Evolutionary conservation across 805 yeast genomes (phyloP), one percentile per base, ranked within the genome.

Genomic region (Wickerhamiella qilinensis): DNA sequence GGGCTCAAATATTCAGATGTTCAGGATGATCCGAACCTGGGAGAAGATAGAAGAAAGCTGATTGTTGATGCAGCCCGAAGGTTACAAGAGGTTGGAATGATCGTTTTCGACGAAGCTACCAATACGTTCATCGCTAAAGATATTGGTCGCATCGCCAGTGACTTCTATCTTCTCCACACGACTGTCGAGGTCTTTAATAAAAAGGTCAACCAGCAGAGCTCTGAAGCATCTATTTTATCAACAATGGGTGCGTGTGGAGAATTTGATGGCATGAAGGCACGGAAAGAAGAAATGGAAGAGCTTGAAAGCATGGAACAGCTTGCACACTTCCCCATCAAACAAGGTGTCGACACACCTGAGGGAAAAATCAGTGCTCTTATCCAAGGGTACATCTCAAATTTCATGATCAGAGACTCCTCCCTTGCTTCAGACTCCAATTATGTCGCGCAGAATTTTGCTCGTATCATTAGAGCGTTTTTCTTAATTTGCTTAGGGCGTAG

Each of bases 371-470:
- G 88, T 48, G 71, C 85, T 33, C 65, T 93, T 33, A 59, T 91
- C 16, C 99, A 91, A 56, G 77, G 96, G 0, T 93, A 69, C 55
- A 79, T 91, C 22, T 84, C 96, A 0, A 74, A 76, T 41, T 74
- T 84, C 1, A 49, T 56, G 9, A 71, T 86, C 28, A 72, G 68
- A 41, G 94, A 84, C 41, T 75, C 94, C 3, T 79, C 98, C 0
- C 62, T 91, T 42, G 64, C 72, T 2, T 83, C 96, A 0, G 98
- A 91, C 57, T 68, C 82, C 36, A 80, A 83, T 45, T 91, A 91
- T 55, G 93, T 91, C 40, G 96, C 97, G 1, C 98, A 91, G 52
- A 91, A 91, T 52, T 71, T 96, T 3, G 84, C 88, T 1, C 75
- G 99, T 64, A 88, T 91, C 25, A 74, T 94, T 47, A 71, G 97